A percentile compares a stretch with the other conserved stretches of the same genome.
Evolutionary conservation across 2,329 filamentous ascomycete genomes (phyloP).

Genomic region (Neocucurbitaria cava): DNA sequence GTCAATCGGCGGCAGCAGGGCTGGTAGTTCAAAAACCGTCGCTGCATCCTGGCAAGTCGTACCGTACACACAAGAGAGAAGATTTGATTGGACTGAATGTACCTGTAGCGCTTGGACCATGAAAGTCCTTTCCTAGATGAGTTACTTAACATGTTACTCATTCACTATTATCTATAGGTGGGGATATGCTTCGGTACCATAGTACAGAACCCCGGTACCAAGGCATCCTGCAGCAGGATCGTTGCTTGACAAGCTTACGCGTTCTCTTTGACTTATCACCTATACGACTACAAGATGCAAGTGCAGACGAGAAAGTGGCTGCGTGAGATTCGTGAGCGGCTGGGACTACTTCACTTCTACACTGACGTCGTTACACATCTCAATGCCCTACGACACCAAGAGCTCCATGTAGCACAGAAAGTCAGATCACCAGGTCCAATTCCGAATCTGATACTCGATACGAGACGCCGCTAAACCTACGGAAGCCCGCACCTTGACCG

Average conservation of each 20-base stretch:
- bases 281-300: constrained; percentile 4
- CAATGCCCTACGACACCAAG: constrained; percentile 5
- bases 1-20: constrained; percentile 16
- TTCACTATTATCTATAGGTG: constrained; percentile 2
- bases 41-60: constrained; percentile 10
- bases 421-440: not conserved
- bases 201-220: constrained; percentile 18
- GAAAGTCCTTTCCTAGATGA: constrained; percentile 4
- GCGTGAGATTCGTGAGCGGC: constrained; percentile 1
- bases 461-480: constrained; percentile 12
- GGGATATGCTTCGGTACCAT: constrained; percentile 18
- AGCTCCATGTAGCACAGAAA: not conserved
- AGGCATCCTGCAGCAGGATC: constrained; percentile 28
- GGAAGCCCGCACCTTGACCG: constrained; percentile 28
- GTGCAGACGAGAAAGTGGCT: constrained; percentile 5
- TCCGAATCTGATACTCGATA: constrained; percentile 7
- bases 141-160: constrained; percentile 3
- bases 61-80: constrained; percentile 1
- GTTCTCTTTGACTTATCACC: constrained; percentile 18
- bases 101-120: constrained; percentile 4
- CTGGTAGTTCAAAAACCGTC: constrained; percentile 12
- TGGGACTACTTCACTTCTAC: constrained; percentile 6
- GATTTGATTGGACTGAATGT: constrained; percentile 4
- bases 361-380: constrained; percentile 19
- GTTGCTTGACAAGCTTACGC: constrained; percentile 38